Percentiles rank a stretch among this genome's conserved stretches.
Conservation (phyloP, 2,329 filamentous ascomycete species). For the Fusarium fujikuroi region DNA sequence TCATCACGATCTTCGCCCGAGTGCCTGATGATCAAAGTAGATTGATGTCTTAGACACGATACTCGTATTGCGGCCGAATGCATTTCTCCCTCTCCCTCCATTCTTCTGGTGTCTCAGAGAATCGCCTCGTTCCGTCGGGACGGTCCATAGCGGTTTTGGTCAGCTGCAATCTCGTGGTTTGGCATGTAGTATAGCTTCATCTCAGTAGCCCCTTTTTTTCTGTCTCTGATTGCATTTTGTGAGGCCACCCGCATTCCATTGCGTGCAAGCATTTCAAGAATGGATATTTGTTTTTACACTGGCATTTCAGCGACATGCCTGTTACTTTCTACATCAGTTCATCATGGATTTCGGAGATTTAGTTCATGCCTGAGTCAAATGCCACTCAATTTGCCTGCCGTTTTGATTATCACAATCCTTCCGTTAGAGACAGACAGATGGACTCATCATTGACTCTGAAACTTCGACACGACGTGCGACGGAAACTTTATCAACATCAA, state of each 20-base stretch:
- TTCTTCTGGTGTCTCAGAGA: slow-evolving; percentile 14
- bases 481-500: not conserved
- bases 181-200: slow-evolving; percentile 4
- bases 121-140: slow-evolving; percentile 27
- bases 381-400: not conserved
- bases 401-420: slow-evolving; percentile 10
- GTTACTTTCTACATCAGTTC: not conserved
- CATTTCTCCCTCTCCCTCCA: slow-evolving; percentile 19
- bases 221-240: not conserved
- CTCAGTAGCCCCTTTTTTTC: slow-evolving; percentile 1
- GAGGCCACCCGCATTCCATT: not conserved
- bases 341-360: not conserved
- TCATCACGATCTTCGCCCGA: not conserved
- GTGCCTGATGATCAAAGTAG: not conserved
- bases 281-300: not conserved
- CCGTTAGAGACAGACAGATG: not conserved
- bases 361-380: slow-evolving; percentile 7
- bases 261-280: not conserved
- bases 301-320: not conserved
- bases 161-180: slow-evolving; percentile 1
- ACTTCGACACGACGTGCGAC: not conserved
- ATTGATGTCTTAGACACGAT: slow-evolving; percentile 18
- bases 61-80: not conserved
- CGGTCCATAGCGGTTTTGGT: slow-evolving; percentile 13
- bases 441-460: not conserved